A percentile compares a stretch with the other conserved stretches of the same genome.
phyloP scores from a whole-genome alignment of 768 basidiomycete species.

The Krasilnikovozyma curviuscula region DNA sequence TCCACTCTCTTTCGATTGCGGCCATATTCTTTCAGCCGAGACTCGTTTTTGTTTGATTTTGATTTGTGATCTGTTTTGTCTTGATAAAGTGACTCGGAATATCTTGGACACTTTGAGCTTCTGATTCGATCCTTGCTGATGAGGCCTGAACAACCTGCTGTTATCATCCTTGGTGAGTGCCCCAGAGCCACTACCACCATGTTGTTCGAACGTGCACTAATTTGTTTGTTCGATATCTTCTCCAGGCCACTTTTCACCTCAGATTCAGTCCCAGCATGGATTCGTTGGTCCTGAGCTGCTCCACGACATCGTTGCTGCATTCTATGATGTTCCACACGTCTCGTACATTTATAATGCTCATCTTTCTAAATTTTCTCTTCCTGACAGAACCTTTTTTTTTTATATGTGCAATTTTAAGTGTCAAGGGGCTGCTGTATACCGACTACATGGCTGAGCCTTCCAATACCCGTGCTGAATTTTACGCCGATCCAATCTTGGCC shows the following conservation, averaged over 20 bases:
- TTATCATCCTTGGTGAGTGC: slow-evolving; percentile 81
- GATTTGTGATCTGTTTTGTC: not conserved
- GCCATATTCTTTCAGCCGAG: not conserved
- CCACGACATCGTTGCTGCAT: slow-evolving; percentile 78
- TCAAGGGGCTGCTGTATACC: slow-evolving; percentile 61
- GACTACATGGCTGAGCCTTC: slow-evolving; percentile 55
- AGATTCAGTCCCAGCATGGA: slow-evolving; percentile 54
- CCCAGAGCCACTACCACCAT: too few species aligned
- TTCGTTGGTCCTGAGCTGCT: slow-evolving; percentile 76
- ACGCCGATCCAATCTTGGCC: slow-evolving; percentile 61
- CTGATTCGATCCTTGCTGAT: slow-evolving; percentile 77
- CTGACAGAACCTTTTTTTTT: not conserved
- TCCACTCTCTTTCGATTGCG: not conserved
- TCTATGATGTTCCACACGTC: slow-evolving; percentile 88
- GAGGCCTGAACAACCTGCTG: slow-evolving; percentile 72
- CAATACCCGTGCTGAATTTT: slow-evolving; percentile 45
- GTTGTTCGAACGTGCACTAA: too few species aligned
- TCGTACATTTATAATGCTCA: slow-evolving; percentile 32
- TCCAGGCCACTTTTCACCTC: slow-evolving; percentile 79
- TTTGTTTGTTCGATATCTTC: too few species aligned
- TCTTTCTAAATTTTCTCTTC: not conserved
- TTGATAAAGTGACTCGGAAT: slow-evolving; percentile 46
- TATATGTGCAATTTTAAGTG: slow-evolving; percentile 27
- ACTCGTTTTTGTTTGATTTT: not conserved
- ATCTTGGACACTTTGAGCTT: slow-evolving; percentile 69